Evolutionary conservation across 2,329 filamentous ascomycete species (phyloP).

Genomic region (Fusarium nematophilum): DNA sequence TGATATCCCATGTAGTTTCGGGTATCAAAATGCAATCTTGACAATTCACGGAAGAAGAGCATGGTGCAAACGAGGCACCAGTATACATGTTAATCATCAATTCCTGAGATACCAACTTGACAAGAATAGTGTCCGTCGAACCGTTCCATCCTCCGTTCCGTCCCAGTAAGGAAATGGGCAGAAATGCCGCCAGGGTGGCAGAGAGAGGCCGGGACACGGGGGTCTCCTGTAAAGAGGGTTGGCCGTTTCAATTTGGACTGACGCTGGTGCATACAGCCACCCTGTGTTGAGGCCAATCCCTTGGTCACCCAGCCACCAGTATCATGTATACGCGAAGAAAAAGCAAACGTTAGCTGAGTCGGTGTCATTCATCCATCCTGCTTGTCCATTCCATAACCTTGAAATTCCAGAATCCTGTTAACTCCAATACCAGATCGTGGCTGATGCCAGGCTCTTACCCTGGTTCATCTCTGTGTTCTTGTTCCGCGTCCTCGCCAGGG

Average conservation of each 20-base stretch:
- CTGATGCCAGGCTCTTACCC: neutral
- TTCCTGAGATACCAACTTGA: conserved; percentile 26
- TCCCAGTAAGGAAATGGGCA: neutral
- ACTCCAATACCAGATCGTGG: conserved; percentile 32
- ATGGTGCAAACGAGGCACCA: neutral
- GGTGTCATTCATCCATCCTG: neutral
- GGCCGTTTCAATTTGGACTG: too few species aligned
- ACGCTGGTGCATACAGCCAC: too few species aligned
- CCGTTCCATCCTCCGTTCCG: neutral
- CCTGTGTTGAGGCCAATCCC: too few species aligned
- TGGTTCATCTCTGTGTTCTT: neutral
- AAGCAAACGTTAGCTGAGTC: conserved; percentile 2
- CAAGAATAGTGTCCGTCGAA: conserved; percentile 6
- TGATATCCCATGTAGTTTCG: neutral
- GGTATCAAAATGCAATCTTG: neutral
- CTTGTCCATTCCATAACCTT: conserved; percentile 1
- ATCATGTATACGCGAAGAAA: neutral
- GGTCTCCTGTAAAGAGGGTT: neutral
- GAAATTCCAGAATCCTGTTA: conserved; percentile 21
- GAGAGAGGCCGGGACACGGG: neutral
- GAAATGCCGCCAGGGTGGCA: neutral
- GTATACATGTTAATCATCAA: conserved; percentile 25
- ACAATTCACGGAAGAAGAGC: neutral
- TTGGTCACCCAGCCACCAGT: neutral
- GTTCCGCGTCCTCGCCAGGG: neutral